Evolutionary conservation across 768 basidiomycete genomes (phyloP), one percentile per base, ranked within the genome.

Genomic region (Auricularia auricula-judae): DNA sequence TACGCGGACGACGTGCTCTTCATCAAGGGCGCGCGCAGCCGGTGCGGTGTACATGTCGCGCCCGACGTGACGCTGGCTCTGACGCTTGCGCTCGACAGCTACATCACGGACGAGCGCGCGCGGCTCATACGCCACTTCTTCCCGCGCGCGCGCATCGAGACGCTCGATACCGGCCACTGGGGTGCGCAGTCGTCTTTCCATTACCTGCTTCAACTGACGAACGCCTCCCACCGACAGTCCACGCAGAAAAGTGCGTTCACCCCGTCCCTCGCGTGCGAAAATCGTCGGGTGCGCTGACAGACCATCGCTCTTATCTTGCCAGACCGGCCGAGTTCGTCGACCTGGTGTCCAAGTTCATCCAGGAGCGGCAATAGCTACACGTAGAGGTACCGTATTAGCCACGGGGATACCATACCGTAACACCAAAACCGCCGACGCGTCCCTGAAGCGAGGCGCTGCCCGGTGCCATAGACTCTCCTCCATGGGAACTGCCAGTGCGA

Each of bases 161-260:
- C 74, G 33, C 74, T 96, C 34, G 86, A 92, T 65, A 77, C 93
- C 0, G 86, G 87, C 1, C 94, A 98, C 74, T 98, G 94, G 94
- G 88, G 90, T 91, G 71, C 67, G 85, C 74, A 5, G 29, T 44
- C 5, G 36, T 14, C 0, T 23, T 54, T 23, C 60, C 54, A 18
- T 29, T 36, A 54, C 33, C 18, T 8, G 16, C 11, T 62, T 47
- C 8, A 12, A 16, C 58, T 62, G 62, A 60, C 39, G n/a, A n/a
- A 63, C 44, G 23, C 4, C 11, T 60, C 7, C 33, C 8, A 36
- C 21, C 23, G 39, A 34, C 66, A 91, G 89, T 95, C 21, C 93
- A 95, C 67, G 88, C 90, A 16, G 92, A 95, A 71, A 81, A 81
- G 81, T 86, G 69, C 65, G 78, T 72, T 12, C 8, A 29, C 42